These are phyloP conservation scores for Amesomyces nigricolor DNA, from an alignment of 2,329 filamentous ascomycete species.

Conservation along the genomic window DNA sequence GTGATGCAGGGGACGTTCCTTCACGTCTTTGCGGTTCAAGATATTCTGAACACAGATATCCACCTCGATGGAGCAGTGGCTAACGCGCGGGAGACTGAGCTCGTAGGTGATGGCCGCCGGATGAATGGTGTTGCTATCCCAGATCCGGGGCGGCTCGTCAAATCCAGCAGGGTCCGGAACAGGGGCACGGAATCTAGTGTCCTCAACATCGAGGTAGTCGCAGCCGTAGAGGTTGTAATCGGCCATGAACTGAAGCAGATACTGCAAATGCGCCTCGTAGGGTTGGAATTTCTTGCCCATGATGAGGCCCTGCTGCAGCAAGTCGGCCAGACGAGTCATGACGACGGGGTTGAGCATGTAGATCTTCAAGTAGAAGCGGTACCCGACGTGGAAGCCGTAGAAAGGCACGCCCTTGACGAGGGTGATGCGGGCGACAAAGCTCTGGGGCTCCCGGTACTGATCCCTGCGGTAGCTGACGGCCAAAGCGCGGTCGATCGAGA, in stretches of 20 bases:
- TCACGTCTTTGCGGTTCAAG: slow-evolving; percentile 69
- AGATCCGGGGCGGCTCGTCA: slow-evolving; percentile 58
- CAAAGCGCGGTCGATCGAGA: slow-evolving; percentile 86
- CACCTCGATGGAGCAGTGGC: slow-evolving; percentile 83
- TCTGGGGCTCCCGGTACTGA: slow-evolving; percentile 57
- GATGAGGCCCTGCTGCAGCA: slow-evolving; percentile 82
- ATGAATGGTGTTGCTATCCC: slow-evolving; percentile 72
- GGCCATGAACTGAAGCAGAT: slow-evolving; percentile 92
- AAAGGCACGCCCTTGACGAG: slow-evolving; percentile 91
- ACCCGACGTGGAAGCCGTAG: slow-evolving; percentile 92
- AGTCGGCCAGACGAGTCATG: slow-evolving; percentile 80
- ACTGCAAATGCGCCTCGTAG: slow-evolving; percentile 90
- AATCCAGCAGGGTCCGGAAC: slow-evolving; percentile 64
- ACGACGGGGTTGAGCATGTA: slow-evolving; percentile 85
- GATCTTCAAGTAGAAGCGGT: slow-evolving; percentile 85
- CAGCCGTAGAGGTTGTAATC: slow-evolving; percentile 98
- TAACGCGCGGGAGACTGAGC: slow-evolving; percentile 64
- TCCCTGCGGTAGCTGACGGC: slow-evolving; percentile 79
- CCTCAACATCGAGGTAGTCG: slow-evolving; percentile 70
- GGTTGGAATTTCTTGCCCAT: slow-evolving; percentile 82
- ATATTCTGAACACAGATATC: slow-evolving; percentile 89
- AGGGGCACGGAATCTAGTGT: slow-evolving; percentile 67
- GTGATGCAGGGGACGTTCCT: slow-evolving; percentile 75
- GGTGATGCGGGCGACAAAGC: slow-evolving; percentile 83
- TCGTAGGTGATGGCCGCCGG: slow-evolving; percentile 55